A percentile compares a stretch with the other conserved stretches of the same genome.
Evolutionary conservation across 2,329 filamentous ascomycete genomes (phyloP).

Genomic region (Ophiostoma angusticollis): DNA sequence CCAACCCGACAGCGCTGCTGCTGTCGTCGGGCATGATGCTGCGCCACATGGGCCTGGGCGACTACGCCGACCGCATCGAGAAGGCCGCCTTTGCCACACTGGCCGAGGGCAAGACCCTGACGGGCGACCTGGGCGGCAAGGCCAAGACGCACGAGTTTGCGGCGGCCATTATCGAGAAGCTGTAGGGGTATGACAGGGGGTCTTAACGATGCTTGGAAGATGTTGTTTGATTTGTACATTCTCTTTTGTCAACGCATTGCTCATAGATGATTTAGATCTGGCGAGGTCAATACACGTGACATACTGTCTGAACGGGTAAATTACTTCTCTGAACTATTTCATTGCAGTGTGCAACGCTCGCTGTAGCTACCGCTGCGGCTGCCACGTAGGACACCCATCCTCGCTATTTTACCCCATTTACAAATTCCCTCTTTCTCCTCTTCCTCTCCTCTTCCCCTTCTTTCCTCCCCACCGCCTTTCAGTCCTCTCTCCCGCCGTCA

Average conservation of each 20-base stretch:
- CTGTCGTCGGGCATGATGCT: constrained; percentile 99
- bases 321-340: background rate
- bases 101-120: constrained; percentile 90
- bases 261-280: background rate
- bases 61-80: constrained; percentile 80
- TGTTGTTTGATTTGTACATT: too few species aligned
- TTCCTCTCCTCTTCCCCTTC: background rate
- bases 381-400: too few species aligned
- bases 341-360: too few species aligned
- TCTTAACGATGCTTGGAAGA: background rate
- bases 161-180: constrained; percentile 67
- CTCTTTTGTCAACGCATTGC: background rate
- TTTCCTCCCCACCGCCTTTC: background rate
- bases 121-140: constrained; percentile 91
- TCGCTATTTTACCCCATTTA: too few species aligned
- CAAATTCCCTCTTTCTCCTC: background rate
- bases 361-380: too few species aligned
- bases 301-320: too few species aligned
- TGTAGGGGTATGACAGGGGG: constrained; percentile 28
- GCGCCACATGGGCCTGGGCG: constrained; percentile 86
- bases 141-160: constrained; percentile 94
- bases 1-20: constrained; percentile 93
- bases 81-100: constrained; percentile 90
- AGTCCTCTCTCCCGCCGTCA: too few species aligned
- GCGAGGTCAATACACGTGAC: too few species aligned